Conservation (phyloP, 495 filamentous ascomycete genomes). For the Talaromyces wortmannii region DNA sequence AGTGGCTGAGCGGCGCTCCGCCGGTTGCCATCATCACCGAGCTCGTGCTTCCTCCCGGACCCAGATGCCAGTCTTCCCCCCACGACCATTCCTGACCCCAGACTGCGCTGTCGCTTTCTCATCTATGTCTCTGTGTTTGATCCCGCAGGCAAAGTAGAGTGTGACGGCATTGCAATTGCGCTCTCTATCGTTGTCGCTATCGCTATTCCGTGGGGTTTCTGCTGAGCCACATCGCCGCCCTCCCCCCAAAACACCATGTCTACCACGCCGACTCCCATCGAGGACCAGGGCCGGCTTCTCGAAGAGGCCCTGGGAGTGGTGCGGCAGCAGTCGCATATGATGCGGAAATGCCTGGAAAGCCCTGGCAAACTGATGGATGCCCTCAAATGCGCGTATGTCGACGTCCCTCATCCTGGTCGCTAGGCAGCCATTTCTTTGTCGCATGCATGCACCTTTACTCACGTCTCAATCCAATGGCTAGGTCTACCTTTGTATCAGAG, state of each 20-base stretch:
- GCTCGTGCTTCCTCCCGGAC: conserved; percentile 3
- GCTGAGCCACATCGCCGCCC: background rate
- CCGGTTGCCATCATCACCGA: background rate
- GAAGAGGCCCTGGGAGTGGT: conserved; percentile 96
- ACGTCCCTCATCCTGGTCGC: background rate
- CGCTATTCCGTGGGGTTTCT: background rate
- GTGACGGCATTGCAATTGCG: background rate
- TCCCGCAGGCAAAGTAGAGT: background rate
- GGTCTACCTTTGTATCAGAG: conserved; percentile 95
- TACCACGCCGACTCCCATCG: conserved; percentile 59
- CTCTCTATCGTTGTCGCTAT: background rate
- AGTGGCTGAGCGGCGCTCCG: conserved; percentile 3
- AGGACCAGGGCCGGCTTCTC: conserved; percentile 90
- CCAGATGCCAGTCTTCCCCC: background rate
- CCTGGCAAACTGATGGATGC: conserved; percentile 99
- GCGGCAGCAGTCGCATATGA: conserved; percentile 88
- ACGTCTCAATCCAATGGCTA: conserved; percentile 25
- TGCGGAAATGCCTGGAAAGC: conserved; percentile 96
- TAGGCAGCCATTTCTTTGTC: conserved; percentile 23
- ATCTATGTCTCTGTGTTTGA: background rate
- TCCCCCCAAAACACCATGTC: conserved; percentile 31
- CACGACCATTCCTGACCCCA: background rate
- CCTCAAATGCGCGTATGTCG: conserved; percentile 88
- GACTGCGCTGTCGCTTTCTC: background rate
- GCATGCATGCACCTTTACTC: background rate